phyloP scores from a whole-genome alignment of 2,329 filamentous ascomycete species.

The Colletotrichum liriopes region DNA sequence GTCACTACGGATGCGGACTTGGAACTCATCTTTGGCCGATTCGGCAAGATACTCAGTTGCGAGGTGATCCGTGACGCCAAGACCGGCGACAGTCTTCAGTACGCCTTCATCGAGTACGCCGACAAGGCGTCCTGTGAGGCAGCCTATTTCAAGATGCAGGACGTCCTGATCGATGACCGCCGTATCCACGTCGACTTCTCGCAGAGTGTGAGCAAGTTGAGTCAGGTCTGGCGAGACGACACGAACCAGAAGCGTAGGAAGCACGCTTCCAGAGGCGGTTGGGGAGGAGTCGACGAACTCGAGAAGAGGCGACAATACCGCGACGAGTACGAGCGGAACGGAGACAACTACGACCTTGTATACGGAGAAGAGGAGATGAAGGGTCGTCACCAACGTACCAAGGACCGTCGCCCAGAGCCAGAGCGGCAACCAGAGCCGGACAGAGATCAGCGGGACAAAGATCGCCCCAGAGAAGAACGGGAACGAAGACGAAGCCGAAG shows the following conservation, averaged over 20 bases:
- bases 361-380: conserved; percentile 82
- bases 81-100: conserved; percentile 95
- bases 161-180: conserved; percentile 95
- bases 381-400: conserved; percentile 62
- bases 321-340: conserved; percentile 65
- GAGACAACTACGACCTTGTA: conserved; percentile 81
- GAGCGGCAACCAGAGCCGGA: conserved; percentile 28
- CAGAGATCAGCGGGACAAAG: conserved; percentile 38
- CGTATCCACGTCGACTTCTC: conserved; percentile 99
- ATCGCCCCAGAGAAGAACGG: conserved; percentile 35
- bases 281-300: conserved; percentile 89
- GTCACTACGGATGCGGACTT: conserved; percentile 96
- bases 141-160: conserved; percentile 99
- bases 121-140: conserved; percentile 94
- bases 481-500: conserved; percentile 62
- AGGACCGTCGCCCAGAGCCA: conserved; percentile 45
- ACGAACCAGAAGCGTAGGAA: conserved; percentile 84
- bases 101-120: conserved; percentile 97
- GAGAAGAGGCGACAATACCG: conserved; percentile 95
- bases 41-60: conserved; percentile 94
- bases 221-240: conserved; percentile 88
- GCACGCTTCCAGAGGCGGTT: conserved; percentile 77
- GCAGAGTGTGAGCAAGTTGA: conserved; percentile 91
- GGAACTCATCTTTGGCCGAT: conserved; percentile 96
- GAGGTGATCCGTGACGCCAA: conserved; percentile 96